Evolutionary conservation across 1,284 basidiomycete genomes (phyloP).

Genomic region (Rhizoctonia solani): DNA sequence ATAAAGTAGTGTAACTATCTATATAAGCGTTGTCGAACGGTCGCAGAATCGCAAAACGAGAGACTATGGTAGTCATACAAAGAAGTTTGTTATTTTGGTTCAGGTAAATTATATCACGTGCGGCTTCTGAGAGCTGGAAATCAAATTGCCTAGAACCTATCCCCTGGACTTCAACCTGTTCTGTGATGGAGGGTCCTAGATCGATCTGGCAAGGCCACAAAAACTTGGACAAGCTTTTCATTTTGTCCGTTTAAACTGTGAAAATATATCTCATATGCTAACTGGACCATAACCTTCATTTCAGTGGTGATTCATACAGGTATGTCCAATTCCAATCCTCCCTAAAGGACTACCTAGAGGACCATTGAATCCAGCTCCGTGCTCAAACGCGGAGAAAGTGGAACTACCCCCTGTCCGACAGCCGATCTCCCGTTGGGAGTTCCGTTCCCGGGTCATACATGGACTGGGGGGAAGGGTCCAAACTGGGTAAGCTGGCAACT

Average conservation of each 20-base stretch:
- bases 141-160: too few species aligned
- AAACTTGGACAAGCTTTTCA: not conserved
- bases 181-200: not conserved
- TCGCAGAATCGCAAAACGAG: too few species aligned
- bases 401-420: slow-evolving; percentile 2
- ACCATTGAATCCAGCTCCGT: slow-evolving; percentile 22
- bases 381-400: not conserved
- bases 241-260: slow-evolving; percentile 27
- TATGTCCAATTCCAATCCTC: not conserved
- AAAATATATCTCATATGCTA: too few species aligned
- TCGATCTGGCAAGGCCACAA: slow-evolving; percentile 1
- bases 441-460: slow-evolving; percentile 26
- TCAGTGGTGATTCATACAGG: slow-evolving; percentile 30
- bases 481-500: not conserved
- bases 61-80: too few species aligned
- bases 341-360: too few species aligned
- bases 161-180: not conserved
- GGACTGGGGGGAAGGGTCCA: slow-evolving; percentile 11
- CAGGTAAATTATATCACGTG: too few species aligned
- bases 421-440: slow-evolving; percentile 25
- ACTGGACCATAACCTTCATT: too few species aligned
- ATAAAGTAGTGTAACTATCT: too few species aligned
- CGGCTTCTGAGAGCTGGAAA: too few species aligned
- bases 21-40: too few species aligned
- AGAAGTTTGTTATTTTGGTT: too few species aligned